Percentiles rank a stretch among this genome's conserved stretches.
Conservation (phyloP, 306 rosid species). For the Luffa acutangula region DNA sequence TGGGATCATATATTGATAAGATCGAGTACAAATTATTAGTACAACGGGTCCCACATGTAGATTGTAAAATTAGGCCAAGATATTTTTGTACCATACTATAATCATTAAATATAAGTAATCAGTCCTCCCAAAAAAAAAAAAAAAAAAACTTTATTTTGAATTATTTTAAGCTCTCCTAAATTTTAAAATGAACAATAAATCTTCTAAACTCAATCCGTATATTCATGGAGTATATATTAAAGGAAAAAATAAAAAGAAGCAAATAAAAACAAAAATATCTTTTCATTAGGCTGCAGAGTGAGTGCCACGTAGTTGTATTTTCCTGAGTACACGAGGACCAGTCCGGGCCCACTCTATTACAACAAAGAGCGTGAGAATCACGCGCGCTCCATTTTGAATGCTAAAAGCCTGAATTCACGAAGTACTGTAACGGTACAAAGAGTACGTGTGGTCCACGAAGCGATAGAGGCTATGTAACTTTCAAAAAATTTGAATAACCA, state of each 20-base stretch:
- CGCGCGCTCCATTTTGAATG: background rate
- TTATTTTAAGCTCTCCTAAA: too few relatives aligned
- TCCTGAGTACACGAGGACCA: background rate
- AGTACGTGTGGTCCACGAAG: conserved; percentile 3
- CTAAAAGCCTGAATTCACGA: background rate
- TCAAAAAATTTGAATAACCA: background rate
- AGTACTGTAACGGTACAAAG: background rate
- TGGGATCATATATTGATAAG: background rate
- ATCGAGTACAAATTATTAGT: background rate
- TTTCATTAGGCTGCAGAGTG: background rate
- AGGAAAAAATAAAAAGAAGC: background rate
- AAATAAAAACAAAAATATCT: background rate
- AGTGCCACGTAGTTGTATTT: background rate
- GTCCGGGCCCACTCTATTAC: background rate
- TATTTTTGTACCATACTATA: background rate
- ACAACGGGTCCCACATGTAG: background rate
- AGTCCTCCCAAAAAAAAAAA: too few relatives aligned
- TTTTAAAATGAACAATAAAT: too few relatives aligned
- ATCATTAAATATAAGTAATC: background rate
- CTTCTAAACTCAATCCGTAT: background rate
- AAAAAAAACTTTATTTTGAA: too few relatives aligned
- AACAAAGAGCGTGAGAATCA: background rate
- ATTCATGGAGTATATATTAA: background rate
- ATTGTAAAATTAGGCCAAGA: background rate
- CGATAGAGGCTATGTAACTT: background rate